phyloP scores from a whole-genome alignment of 1,139 yeast genomes.

The Geotrichum histeridarum region DNA sequence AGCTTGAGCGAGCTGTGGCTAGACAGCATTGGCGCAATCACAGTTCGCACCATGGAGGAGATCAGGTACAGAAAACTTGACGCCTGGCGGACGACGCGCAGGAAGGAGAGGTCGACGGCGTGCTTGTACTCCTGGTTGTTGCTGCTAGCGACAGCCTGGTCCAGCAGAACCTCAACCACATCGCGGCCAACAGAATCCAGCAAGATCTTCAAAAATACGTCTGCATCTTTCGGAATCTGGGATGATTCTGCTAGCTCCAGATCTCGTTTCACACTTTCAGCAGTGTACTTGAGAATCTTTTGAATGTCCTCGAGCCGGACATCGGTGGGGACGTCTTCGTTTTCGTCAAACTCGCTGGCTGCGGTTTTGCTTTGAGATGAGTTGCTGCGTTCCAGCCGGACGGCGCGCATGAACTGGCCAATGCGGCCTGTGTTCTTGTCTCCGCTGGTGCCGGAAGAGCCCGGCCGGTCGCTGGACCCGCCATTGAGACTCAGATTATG shows the following conservation, averaged over 20 bases:
- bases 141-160: slow-evolving; percentile 48
- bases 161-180: slow-evolving; percentile 71
- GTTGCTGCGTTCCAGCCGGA: slow-evolving; percentile 28
- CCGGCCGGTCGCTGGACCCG: not conserved
- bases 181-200: slow-evolving; percentile 66
- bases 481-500: not conserved
- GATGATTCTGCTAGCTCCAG: slow-evolving; percentile 63
- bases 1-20: slow-evolving; percentile 49
- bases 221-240: slow-evolving; percentile 58
- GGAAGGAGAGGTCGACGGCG: slow-evolving; percentile 43
- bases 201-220: slow-evolving; percentile 62
- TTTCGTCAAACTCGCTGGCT: slow-evolving; percentile 11
- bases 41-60: slow-evolving; percentile 66
- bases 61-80: slow-evolving; percentile 61
- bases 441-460: not conserved
- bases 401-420: slow-evolving; percentile 34
- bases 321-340: slow-evolving; percentile 24
- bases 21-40: slow-evolving; percentile 64
- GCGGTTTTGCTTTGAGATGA: slow-evolving; percentile 15
- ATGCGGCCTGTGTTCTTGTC: slow-evolving; percentile 30
- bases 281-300: slow-evolving; percentile 59
- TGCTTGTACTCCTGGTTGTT: slow-evolving; percentile 38
- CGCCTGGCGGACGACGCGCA: slow-evolving; percentile 51
- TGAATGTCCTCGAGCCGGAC: slow-evolving; percentile 47
- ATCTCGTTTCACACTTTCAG: slow-evolving; percentile 75